phyloP scores from a whole-genome alignment of 1,284 basidiomycete genomes.

The Vanrija sp. region DNA sequence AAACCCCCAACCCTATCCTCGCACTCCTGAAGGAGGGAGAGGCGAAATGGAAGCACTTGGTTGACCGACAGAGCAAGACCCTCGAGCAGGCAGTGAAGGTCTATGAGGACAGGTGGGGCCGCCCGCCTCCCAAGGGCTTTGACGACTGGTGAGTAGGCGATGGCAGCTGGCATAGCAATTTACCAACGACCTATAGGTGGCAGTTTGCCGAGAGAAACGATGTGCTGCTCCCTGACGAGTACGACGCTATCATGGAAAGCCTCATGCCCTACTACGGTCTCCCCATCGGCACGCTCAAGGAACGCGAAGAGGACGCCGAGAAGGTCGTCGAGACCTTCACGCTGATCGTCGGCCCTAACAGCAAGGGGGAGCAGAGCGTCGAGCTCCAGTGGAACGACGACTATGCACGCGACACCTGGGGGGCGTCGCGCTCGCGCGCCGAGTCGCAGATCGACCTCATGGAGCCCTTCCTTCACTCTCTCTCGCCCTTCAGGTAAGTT shows the following conservation, averaged over 20 bases:
- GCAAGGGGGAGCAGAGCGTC: slow-evolving; percentile 33
- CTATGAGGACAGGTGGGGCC: slow-evolving; percentile 49
- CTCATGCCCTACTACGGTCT: slow-evolving; percentile 47
- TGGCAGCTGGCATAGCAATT: too few species aligned
- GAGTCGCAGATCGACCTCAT: slow-evolving; percentile 50
- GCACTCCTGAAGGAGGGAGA: slow-evolving; percentile 51
- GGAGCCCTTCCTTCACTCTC: slow-evolving; percentile 46
- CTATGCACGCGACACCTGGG: slow-evolving; percentile 48
- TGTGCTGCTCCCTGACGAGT: slow-evolving; percentile 48
- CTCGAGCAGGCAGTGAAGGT: slow-evolving; percentile 51
- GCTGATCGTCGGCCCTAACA: slow-evolving; percentile 43
- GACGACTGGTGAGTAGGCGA: slow-evolving; percentile 41
- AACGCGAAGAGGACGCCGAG: slow-evolving; percentile 42
- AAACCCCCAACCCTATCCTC: slow-evolving; percentile 47
- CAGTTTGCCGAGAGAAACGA: slow-evolving; percentile 34
- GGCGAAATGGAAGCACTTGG: slow-evolving; percentile 48
- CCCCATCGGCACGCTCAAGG: slow-evolving; percentile 33
- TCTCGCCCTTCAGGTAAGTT: slow-evolving; percentile 9
- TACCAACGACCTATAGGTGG: slow-evolving; percentile 25
- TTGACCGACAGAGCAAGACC: slow-evolving; percentile 50
- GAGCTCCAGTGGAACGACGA: slow-evolving; percentile 51
- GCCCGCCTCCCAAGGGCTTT: slow-evolving; percentile 50
- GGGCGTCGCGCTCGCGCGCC: slow-evolving; percentile 42
- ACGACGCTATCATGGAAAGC: slow-evolving; percentile 48
- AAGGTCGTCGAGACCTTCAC: slow-evolving; percentile 49